Percentiles rank a stretch among this genome's conserved stretches.
phyloP scores from a whole-genome alignment of 192 early-diverging fungal genomes.

The Entomortierella parvispora region DNA sequence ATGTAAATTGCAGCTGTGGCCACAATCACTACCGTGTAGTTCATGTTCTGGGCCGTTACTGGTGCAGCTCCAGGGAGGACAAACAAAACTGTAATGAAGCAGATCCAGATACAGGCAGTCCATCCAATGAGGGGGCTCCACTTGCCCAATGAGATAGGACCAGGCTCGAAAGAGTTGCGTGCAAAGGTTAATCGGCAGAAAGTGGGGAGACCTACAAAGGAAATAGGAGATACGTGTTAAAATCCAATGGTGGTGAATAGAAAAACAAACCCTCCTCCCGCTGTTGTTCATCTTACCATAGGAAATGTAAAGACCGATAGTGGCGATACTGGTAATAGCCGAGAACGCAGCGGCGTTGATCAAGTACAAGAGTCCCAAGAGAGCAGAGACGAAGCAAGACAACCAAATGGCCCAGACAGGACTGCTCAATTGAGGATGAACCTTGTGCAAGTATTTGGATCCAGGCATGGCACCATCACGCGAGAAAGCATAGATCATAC shows the following conservation, averaged over 20 bases:
- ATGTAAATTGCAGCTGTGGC: slow-evolving; percentile 37
- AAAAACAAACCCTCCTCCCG: too few species aligned
- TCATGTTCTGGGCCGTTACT: slow-evolving; percentile 52
- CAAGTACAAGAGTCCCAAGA: slow-evolving; percentile 55
- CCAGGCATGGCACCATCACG: slow-evolving; percentile 61
- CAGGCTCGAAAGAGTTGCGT: slow-evolving; percentile 44
- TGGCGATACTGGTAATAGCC: slow-evolving; percentile 58
- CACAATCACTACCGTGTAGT: slow-evolving; percentile 57
- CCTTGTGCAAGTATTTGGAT: slow-evolving; percentile 51
- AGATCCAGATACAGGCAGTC: slow-evolving; percentile 55
- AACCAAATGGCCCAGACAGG: slow-evolving; percentile 51
- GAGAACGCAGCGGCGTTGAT: slow-evolving; percentile 46
- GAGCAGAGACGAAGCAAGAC: slow-evolving; percentile 40
- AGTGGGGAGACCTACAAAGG: slow-evolving; percentile 42
- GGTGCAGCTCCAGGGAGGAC: slow-evolving; percentile 46
- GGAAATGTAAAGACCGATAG: slow-evolving; percentile 58
- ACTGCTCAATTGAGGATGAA: slow-evolving; percentile 48
- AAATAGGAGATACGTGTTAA: too few species aligned
- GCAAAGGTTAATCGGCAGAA: slow-evolving; percentile 53
- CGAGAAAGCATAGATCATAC: slow-evolving; percentile 60
- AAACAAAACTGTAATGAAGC: slow-evolving; percentile 54
- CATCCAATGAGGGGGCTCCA: slow-evolving; percentile 44
- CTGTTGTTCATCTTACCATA: too few species aligned
- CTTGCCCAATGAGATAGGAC: slow-evolving; percentile 52
- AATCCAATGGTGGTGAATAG: not conserved